These are phyloP conservation scores for Ophiobolus disseminans DNA, from an alignment of 2,329 filamentous ascomycete genomes.

Conservation along the genomic window DNA sequence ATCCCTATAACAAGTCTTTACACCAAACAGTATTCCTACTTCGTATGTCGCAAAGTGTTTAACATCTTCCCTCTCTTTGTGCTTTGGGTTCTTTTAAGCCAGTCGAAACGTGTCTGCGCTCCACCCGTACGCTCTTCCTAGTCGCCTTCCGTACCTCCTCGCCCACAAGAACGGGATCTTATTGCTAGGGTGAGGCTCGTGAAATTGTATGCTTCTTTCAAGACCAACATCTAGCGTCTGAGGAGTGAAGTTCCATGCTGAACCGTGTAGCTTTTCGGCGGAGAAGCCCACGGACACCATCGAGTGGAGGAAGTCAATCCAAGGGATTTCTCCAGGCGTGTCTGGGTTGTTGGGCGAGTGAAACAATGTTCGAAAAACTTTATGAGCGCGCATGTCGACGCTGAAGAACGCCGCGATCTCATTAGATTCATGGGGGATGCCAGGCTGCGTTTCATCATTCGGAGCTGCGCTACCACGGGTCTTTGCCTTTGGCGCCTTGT, in stretches of 20 bases:
- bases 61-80: background rate
- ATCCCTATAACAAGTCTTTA: too few relatives aligned
- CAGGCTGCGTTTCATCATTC: background rate
- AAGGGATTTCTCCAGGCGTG: slow-evolving; percentile 59
- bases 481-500: slow-evolving; percentile 16
- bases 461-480: slow-evolving; percentile 9
- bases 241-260: slow-evolving; percentile 66
- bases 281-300: slow-evolving; percentile 60
- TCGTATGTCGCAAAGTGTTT: too few relatives aligned
- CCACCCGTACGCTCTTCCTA: slow-evolving; percentile 62
- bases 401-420: slow-evolving; percentile 9
- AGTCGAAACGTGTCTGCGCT: slow-evolving; percentile 6
- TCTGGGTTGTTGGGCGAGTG: slow-evolving; percentile 42
- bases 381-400: slow-evolving; percentile 43
- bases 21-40: too few relatives aligned
- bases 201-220: slow-evolving; percentile 51
- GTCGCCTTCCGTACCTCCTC: slow-evolving; percentile 57
- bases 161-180: slow-evolving; percentile 60
- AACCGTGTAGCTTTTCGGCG: slow-evolving; percentile 66
- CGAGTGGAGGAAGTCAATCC: slow-evolving; percentile 63
- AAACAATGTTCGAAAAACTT: slow-evolving; percentile 55
- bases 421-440: slow-evolving; percentile 19
- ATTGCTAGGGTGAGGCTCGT: slow-evolving; percentile 64
- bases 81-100: background rate
- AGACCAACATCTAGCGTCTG: slow-evolving; percentile 47